These are phyloP conservation scores for Yamagishiella unicocca DNA, from an alignment of 139 green algal species.

Conservation along the genomic window DNA sequence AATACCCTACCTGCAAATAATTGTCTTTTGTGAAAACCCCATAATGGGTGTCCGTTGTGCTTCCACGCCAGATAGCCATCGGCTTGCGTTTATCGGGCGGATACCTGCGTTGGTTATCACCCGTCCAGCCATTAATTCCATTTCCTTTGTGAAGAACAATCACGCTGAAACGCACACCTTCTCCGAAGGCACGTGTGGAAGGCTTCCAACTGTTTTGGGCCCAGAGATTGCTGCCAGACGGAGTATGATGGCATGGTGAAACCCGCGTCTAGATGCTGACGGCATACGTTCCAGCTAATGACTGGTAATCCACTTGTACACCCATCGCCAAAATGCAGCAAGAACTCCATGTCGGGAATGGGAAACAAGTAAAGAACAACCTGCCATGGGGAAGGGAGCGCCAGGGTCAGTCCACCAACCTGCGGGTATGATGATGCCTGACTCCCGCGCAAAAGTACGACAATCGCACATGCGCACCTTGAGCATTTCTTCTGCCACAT, in stretches of 20 bases:
- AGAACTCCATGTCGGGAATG: constrained; percentile 57
- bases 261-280: constrained; percentile 28
- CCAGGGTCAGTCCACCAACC: no score
- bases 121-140: not conserved
- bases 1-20: constrained; percentile 24
- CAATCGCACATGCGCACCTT: not conserved
- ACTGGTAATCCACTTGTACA: constrained; percentile 4
- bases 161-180: no score
- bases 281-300: constrained; percentile 41
- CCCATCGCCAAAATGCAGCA: constrained; percentile 59
- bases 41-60: constrained; percentile 53
- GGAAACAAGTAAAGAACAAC: constrained; percentile 50
- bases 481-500: constrained; percentile 34
- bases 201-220: constrained; percentile 40
- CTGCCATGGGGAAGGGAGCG: no score
- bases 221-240: constrained; percentile 52
- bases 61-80: constrained; percentile 60
- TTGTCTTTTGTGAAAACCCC: constrained; percentile 44
- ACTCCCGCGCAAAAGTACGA: not conserved
- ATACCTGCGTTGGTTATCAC: not conserved
- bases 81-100: constrained; percentile 14
- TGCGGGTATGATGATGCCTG: no score
- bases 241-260: constrained; percentile 60
- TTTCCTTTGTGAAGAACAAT: no score
- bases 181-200: constrained; percentile 48